Evolutionary conservation across 768 basidiomycete species (phyloP).

Genomic region (Exidia glandulosa): DNA sequence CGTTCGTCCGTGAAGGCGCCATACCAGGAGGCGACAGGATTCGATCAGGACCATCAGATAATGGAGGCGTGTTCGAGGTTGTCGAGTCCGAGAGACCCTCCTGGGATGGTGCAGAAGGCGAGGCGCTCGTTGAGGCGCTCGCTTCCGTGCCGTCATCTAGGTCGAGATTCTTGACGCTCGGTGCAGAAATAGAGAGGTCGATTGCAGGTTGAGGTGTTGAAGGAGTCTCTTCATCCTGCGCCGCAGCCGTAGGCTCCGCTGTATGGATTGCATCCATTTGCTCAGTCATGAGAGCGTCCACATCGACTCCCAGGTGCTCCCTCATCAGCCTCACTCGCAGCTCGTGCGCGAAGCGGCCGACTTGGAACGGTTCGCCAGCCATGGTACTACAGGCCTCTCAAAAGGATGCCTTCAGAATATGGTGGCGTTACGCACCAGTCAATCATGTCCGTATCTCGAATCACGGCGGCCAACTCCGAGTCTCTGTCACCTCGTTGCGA

Average conservation of each 20-base stretch:
- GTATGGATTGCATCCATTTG: constrained; percentile 23
- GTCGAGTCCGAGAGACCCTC: neutral
- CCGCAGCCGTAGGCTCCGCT: constrained; percentile 7
- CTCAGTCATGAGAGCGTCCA: constrained; percentile 75
- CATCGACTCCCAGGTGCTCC: constrained; percentile 92
- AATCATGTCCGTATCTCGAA: constrained; percentile 95
- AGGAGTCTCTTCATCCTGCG: neutral
- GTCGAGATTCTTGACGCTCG: neutral
- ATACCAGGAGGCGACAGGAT: neutral
- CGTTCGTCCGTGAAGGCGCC: neutral
- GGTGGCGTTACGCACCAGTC: constrained; percentile 46
- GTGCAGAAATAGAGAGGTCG: neutral
- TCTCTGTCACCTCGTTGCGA: constrained; percentile 94
- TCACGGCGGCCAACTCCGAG: constrained; percentile 86
- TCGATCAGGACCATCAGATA: neutral
- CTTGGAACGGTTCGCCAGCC: constrained; percentile 90
- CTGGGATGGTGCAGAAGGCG: neutral
- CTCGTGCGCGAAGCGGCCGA: constrained; percentile 93
- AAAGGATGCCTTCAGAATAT: neutral
- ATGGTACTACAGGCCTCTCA: constrained; percentile 47
- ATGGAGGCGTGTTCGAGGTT: neutral
- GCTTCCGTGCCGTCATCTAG: neutral
- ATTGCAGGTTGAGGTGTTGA: neutral
- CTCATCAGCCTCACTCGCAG: constrained; percentile 90
- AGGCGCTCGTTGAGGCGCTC: neutral